Percentiles rank a stretch among this genome's conserved stretches.
Evolutionary conservation across 805 yeast genomes (phyloP).

Genomic region (Jamesozyma gamospora): DNA sequence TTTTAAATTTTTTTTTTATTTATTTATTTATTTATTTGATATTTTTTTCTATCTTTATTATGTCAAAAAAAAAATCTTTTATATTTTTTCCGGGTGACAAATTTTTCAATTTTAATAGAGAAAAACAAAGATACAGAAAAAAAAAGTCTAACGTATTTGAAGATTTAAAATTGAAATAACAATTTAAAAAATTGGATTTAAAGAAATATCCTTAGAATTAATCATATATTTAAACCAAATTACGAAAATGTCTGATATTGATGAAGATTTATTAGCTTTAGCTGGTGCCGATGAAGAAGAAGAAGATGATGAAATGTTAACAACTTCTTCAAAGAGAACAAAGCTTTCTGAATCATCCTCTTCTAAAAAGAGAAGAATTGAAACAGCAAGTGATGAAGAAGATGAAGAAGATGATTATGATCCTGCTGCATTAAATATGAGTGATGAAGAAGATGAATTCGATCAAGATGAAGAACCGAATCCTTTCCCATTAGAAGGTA

Average conservation of each 20-base stretch:
- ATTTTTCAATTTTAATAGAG: too few species aligned
- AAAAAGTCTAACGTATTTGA: too few species aligned
- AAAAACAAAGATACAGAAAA: too few species aligned
- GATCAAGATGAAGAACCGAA: constrained; percentile 38
- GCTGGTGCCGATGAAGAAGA: constrained; percentile 67
- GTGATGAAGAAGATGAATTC: constrained; percentile 18
- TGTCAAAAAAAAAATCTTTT: too few species aligned
- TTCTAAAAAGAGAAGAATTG: constrained; percentile 30
- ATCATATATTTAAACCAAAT: not conserved
- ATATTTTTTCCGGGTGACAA: too few species aligned
- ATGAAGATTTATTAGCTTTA: constrained; percentile 90
- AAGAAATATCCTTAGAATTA: not conserved
- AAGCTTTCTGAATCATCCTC: constrained; percentile 21
- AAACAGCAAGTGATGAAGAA: constrained; percentile 19
- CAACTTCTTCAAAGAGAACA: constrained; percentile 20
- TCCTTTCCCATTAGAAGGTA: constrained; percentile 92
- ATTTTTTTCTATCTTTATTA: not conserved
- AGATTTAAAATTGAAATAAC: too few species aligned
- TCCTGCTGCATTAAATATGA: constrained; percentile 19
- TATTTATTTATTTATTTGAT: not conserved
- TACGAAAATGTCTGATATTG: constrained; percentile 69
- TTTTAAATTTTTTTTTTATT: not conserved
- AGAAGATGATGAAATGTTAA: constrained; percentile 30
- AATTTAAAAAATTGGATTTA: too few species aligned
- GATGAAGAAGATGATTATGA: constrained; percentile 35